A percentile compares a stretch with the other conserved stretches of the same genome.
These are phyloP conservation scores for Neobulgaria alba DNA, from an alignment of 2,329 filamentous ascomycete species.

Conservation along the genomic window DNA sequence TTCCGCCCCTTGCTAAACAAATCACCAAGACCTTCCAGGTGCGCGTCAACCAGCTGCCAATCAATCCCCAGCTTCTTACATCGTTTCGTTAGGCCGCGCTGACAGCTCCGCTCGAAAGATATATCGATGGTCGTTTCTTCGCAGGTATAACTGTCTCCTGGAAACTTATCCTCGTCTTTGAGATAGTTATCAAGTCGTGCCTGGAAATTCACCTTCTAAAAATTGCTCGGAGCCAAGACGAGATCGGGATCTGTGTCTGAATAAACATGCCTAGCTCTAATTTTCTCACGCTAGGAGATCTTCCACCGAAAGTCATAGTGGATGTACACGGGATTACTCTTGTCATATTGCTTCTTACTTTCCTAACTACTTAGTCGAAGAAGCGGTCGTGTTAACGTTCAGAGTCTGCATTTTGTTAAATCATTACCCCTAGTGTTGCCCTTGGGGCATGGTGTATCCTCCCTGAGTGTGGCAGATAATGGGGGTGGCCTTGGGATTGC, in stretches of 20 bases:
- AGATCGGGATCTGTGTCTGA: conserved; percentile 17
- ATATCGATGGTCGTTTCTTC: conserved; percentile 16
- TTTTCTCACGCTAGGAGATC: conserved; percentile 18
- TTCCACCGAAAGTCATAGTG: conserved; percentile 20
- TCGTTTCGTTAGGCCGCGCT: conserved; percentile 17
- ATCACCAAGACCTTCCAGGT: conserved; percentile 16
- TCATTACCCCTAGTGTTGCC: no score
- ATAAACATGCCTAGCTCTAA: conserved; percentile 16
- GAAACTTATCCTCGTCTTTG: conserved; percentile 12
- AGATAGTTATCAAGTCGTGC: conserved; percentile 9
- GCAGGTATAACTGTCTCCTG: conserved; percentile 11
- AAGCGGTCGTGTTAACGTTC: conserved; percentile 13
- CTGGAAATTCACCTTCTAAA: conserved; percentile 15
- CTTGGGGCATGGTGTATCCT: no score
- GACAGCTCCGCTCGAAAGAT: conserved; percentile 12
- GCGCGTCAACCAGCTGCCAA: conserved; percentile 13
- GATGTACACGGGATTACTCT: conserved; percentile 14
- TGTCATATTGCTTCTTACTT: conserved; percentile 13
- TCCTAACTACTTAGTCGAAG: conserved; percentile 14
- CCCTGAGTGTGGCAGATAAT: no score
- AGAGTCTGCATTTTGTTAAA: no score
- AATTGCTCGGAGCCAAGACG: conserved; percentile 20
- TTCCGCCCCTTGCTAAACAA: conserved; percentile 16
- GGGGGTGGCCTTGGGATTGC: no score
- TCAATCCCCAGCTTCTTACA: conserved; percentile 17